Conservation (phyloP, 2,329 filamentous ascomycete species). For the Exophiala dermatitidis region DNA sequence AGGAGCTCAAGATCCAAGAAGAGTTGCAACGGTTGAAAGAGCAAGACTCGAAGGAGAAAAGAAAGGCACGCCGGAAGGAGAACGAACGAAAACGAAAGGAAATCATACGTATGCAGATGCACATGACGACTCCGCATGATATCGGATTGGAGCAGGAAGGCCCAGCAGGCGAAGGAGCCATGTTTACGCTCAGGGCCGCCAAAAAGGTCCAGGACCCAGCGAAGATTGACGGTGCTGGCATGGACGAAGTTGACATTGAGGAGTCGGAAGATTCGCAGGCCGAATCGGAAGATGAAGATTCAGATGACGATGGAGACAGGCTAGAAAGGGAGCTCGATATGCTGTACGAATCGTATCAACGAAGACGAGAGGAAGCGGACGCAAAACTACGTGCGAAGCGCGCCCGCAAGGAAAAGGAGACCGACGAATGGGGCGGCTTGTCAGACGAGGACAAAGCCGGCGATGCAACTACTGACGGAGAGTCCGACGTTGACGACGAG, state of each 20-base stretch:
- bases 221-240: constrained; percentile 68
- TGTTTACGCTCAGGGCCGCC: constrained; percentile 77
- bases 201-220: constrained; percentile 66
- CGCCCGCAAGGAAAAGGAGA: constrained; percentile 68
- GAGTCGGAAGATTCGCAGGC: constrained; percentile 52
- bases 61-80: constrained; percentile 74
- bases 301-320: constrained; percentile 71
- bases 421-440: constrained; percentile 89
- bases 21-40: constrained; percentile 78
- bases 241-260: constrained; percentile 56
- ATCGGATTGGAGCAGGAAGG: constrained; percentile 86
- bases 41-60: constrained; percentile 66
- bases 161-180: constrained; percentile 68
- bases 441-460: constrained; percentile 61
- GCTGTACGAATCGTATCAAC: constrained; percentile 80
- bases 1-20: constrained; percentile 83
- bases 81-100: constrained; percentile 94
- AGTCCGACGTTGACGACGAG: constrained; percentile 35
- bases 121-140: constrained; percentile 93
- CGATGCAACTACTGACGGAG: constrained; percentile 32
- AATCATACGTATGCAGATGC: constrained; percentile 90
- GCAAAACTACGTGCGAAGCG: constrained; percentile 88
- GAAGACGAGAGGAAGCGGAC: constrained; percentile 69
- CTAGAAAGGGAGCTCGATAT: constrained; percentile 79
- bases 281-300: constrained; percentile 56